Base-by-base conservation (phyloP, 768 basidiomycete species). In the Pleurotus djamor region DNA sequence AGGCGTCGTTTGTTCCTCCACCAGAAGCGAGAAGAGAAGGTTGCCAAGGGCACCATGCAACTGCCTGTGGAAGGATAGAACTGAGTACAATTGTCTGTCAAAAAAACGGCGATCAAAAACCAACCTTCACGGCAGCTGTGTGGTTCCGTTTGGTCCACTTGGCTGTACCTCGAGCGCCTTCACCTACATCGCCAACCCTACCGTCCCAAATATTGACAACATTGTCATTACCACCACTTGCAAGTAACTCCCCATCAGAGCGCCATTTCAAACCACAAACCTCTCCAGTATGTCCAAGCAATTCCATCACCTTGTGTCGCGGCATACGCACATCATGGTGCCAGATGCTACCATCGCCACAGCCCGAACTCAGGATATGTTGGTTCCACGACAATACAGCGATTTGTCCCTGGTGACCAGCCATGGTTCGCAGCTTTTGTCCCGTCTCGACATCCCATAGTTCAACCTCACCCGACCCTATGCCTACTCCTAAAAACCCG, bases 31-130 rank as follows among this genome's bases (percentile, higher is more conserved):
- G 84, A 14, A 98, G 80, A 2, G 90, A 88, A 0, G 89, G 84
- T 72, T 95, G 92, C 97, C 97, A 98, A 0, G 96, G 94, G 63
- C 94, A 96, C 94, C 97, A 99, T 0, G 94, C 94, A 57, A 99
- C 77, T 1, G 95, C 96, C 92, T 94, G 63, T n/a, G 59, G 14
- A 49, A 54, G 37, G 33, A 8, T 38, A 60, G 14, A 48, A 17
- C 12, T 58, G 10, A 51, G 37, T 12, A 12, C 37, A 33, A 36
- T 41, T 5, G 4, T 41, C 16, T 37, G 51, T 28, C 14, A 3
- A 7, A 14, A 35, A 4, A 8, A 17, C n/a, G n/a, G 38, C 12
- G 37, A 47, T 62, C 5, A 21, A n/a, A n/a, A 35, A 58, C 65
- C 17, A 59, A 81, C 86, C 79, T 91, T 91, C 59, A 90, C 88